Conservation (phyloP, 2,329 filamentous ascomycete species). For the Laburnicola sp. region DNA sequence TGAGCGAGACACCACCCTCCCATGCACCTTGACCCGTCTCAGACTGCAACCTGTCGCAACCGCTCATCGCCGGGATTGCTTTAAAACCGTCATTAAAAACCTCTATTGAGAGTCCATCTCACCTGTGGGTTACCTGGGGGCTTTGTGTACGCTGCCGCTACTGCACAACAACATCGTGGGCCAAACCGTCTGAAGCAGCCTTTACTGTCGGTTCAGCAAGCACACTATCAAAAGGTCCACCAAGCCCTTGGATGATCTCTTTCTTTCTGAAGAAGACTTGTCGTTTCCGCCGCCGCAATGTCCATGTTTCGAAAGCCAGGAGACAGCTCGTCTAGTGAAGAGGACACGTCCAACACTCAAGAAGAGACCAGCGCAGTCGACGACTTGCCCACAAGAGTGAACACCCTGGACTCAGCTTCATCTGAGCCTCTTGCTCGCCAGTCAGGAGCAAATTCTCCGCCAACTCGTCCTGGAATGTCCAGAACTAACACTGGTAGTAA, state of each 20-base stretch:
- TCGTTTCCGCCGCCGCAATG: constrained; percentile 15
- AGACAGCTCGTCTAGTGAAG: constrained; percentile 38
- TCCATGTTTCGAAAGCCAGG: constrained; percentile 42
- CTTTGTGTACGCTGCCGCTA: constrained; percentile 1
- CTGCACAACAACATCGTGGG: background rate
- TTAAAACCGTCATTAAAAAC: background rate
- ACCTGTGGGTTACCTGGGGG: background rate
- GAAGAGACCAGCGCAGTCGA: constrained; percentile 23
- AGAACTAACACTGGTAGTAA: constrained; percentile 28
- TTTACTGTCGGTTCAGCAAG: background rate
- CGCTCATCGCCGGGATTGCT: background rate
- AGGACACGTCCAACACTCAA: constrained; percentile 24
- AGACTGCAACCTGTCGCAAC: background rate
- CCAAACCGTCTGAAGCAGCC: background rate
- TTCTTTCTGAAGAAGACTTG: background rate
- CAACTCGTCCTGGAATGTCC: constrained; percentile 12
- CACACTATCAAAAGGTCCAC: background rate
- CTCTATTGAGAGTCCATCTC: background rate
- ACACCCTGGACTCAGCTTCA: constrained; percentile 30
- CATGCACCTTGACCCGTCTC: constrained; percentile 17
- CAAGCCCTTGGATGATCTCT: background rate
- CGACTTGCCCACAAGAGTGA: constrained; percentile 31
- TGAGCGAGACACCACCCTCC: constrained; percentile 14
- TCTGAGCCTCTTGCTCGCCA: constrained; percentile 17
- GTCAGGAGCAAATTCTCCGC: constrained; percentile 1